Percentiles rank a stretch among this genome's conserved stretches.
Conservation (phyloP, 1,284 basidiomycete species). For the Heterobasidion irregulare region DNA sequence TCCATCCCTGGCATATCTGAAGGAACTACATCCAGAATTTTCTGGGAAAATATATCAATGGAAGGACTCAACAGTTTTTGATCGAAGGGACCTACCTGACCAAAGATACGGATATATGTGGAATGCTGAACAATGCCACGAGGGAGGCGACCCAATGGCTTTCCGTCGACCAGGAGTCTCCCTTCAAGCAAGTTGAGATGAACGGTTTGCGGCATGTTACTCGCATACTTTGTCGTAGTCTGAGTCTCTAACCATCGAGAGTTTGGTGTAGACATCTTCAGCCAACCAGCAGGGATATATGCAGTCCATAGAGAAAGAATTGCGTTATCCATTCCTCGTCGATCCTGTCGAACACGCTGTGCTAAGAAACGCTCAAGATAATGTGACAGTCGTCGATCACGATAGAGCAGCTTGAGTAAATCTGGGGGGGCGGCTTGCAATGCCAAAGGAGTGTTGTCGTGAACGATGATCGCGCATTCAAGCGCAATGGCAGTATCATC, state of each 20-base stretch:
- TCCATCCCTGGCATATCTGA: conserved; percentile 8
- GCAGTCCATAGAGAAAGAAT: conserved; percentile 26
- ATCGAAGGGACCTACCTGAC: conserved; percentile 17
- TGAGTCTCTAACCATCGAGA: conserved; percentile 27
- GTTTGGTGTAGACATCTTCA: conserved; percentile 11
- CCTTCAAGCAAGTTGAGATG: conserved; percentile 34
- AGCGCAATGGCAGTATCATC: conserved; percentile 23
- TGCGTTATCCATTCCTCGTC: conserved; percentile 24
- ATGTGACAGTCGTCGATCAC: conserved; percentile 22
- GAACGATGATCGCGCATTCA: conserved; percentile 25
- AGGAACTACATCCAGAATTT: conserved; percentile 7
- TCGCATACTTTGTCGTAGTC: neutral
- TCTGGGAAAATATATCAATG: conserved; percentile 2
- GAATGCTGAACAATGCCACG: conserved; percentile 21
- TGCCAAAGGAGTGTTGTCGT: conserved; percentile 19
- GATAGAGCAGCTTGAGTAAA: conserved; percentile 14
- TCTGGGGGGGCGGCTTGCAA: neutral
- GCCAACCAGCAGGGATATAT: conserved; percentile 26
- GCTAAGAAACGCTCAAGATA: conserved; percentile 16
- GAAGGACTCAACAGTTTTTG: neutral
- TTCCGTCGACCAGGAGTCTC: conserved; percentile 31
- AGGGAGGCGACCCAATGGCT: conserved; percentile 29
- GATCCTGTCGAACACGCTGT: conserved; percentile 5
- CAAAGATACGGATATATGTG: conserved; percentile 24
- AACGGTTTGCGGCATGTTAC: conserved; percentile 19